Base-by-base conservation (phyloP, 768 basidiomycete species). In the Scleroderma citrinum region DNA sequence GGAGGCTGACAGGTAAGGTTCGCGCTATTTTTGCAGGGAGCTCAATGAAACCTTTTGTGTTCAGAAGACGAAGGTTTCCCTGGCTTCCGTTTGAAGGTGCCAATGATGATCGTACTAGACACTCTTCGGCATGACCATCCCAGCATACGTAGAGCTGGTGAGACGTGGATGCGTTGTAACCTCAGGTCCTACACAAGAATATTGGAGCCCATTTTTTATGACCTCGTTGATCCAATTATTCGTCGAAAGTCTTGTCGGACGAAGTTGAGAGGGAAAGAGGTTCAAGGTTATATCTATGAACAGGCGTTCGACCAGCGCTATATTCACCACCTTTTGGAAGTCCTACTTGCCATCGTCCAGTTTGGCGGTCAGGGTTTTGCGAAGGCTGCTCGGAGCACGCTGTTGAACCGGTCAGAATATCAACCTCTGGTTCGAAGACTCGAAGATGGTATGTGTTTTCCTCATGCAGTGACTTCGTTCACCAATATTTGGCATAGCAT, bases 101-200 rank as follows among this genome's bases (percentile, higher is more conserved):
- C 95, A 0, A 76, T 97, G 78, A 85, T 92, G 76, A 80, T 84
- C 38, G 82, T 95, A 26, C 68, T 98, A 44, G 92, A 95, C 59
- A 82, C 84, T 0, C 67, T 97, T 42, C 85, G 83, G 58, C 83
- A 76, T 34, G 82, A 85, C 29, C 83, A 92, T 55, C 87, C 91
- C 7, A 70, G 69, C 51, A 65, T 87, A 10, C 82, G 87, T 23
- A 78, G 92, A 11, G 75, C 88, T 29, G 90, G 89, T 13, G 95
- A 98, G 65, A 92, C 92, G 0, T 99, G 96, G 96, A 92, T 99
- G 87, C 80, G 94, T 23, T 92, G 91, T 60, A 92, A 83, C 58
- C 74, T 97, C 26, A 89, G 87, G 63, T 94, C 92, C 2, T 95
- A 95, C 63, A 72, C 26, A 60, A 95, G 92, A n/a, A 76, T 95